Conservation (phyloP, 2,329 filamentous ascomycete genomes). For the Pseudocercospora ulei region DNA sequence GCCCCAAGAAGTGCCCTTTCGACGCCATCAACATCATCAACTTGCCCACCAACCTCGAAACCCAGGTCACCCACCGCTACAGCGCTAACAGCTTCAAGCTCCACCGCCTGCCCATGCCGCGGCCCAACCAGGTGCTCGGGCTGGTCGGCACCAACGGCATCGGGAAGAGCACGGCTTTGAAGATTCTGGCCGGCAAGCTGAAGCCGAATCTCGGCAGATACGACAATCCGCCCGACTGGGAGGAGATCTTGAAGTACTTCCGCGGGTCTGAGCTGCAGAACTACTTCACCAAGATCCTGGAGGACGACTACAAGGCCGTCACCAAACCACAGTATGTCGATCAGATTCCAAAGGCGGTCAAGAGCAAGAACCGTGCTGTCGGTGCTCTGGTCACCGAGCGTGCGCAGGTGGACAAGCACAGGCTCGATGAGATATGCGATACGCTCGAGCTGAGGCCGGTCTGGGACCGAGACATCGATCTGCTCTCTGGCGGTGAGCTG, state of each 20-base stretch:
- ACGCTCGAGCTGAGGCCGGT: constrained; percentile 81
- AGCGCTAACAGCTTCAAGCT: constrained; percentile 99
- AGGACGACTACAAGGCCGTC: constrained; percentile 93
- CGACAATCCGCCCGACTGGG: constrained; percentile 97
- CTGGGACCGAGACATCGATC: constrained; percentile 77
- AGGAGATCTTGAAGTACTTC: constrained; percentile 97
- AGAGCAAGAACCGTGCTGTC: constrained; percentile 64
- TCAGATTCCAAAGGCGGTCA: constrained; percentile 89
- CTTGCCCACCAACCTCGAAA: constrained; percentile 96
- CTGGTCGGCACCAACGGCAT: constrained; percentile 99
- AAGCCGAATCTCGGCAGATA: constrained; percentile 95
- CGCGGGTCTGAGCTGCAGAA: constrained; percentile 96
- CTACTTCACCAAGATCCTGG: constrained; percentile 96
- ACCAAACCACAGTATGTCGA: constrained; percentile 99
- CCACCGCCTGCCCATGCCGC: constrained; percentile 88
- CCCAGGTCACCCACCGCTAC: constrained; percentile 95
- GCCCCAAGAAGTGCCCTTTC: constrained; percentile 98
- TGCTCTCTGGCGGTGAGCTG: constrained; percentile 92
- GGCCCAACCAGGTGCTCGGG: constrained; percentile 89
- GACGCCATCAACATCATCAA: constrained; percentile 99
- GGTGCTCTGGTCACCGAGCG: constrained; percentile 67
- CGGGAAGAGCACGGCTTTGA: constrained; percentile 98
- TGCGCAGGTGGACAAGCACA: constrained; percentile 60
- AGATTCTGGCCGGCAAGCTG: constrained; percentile 95
- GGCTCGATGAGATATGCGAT: constrained; percentile 65